These are phyloP conservation scores for Exophiala xenobiotica DNA, from an alignment of 2,329 filamentous ascomycete species.

Conservation along the genomic window DNA sequence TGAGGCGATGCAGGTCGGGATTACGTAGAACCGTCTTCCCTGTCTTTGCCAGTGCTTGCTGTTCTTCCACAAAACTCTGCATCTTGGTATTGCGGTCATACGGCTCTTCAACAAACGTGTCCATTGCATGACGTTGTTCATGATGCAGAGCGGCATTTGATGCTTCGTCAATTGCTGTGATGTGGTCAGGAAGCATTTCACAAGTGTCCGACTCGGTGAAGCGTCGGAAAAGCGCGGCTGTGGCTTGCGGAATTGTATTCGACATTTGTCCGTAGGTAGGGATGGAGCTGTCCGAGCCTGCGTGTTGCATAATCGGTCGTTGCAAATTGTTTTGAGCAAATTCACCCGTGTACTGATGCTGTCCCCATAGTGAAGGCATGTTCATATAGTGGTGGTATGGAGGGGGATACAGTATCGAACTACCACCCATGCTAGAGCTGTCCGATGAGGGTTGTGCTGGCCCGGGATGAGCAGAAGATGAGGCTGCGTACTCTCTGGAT, in stretches of 20 bases:
- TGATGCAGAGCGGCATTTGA: neutral
- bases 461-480: neutral
- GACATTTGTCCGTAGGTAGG: neutral
- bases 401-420: neutral
- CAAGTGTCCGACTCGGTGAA: slow-evolving; percentile 8
- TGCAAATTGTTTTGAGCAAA: slow-evolving; percentile 1
- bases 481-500: slow-evolving; percentile 9
- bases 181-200: neutral
- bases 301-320: slow-evolving; percentile 8
- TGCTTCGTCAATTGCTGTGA: neutral
- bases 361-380: neutral
- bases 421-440: slow-evolving; percentile 1
- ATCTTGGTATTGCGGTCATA: slow-evolving; percentile 29
- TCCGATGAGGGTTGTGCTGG: slow-evolving; percentile 5
- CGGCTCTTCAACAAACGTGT: slow-evolving; percentile 14
- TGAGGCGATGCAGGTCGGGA: slow-evolving; percentile 23
- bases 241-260: neutral
- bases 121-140: neutral
- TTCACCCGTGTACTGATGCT: neutral
- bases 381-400: neutral
- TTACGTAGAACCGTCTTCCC: slow-evolving; percentile 30
- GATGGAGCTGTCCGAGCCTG: slow-evolving; percentile 11
- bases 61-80: slow-evolving; percentile 29
- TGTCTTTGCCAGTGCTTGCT: slow-evolving; percentile 27
- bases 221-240: neutral